Evolutionary conservation across 345 rosid species (phyloP).

Genomic region (Lumnitzera racemosa): DNA sequence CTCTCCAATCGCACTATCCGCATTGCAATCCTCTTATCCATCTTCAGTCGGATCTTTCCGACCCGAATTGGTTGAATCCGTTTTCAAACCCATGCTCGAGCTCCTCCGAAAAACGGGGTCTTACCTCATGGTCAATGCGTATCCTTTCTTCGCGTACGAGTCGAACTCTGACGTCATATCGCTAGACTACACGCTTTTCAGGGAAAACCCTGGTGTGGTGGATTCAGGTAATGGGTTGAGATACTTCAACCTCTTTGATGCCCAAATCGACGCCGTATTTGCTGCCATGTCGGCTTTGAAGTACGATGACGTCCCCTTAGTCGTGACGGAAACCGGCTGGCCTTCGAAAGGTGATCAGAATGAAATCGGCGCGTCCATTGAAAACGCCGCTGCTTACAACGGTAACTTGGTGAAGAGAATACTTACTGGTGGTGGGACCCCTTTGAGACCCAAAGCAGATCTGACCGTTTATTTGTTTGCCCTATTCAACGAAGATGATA

Average conservation of each 20-base stretch:
- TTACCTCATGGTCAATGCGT: conserved; percentile 79
- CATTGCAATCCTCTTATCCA: conserved; percentile 75
- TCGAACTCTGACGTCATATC: conserved; percentile 88
- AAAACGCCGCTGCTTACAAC: conserved; percentile 80
- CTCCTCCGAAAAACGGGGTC: conserved; percentile 93
- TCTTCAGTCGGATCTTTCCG: conserved; percentile 91
- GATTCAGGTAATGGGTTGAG: conserved; percentile 77
- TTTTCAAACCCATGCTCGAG: conserved; percentile 67
- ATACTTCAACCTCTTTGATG: conserved; percentile 84
- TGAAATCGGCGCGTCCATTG: conserved; percentile 62
- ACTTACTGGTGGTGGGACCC: conserved; percentile 84
- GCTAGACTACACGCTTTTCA: conserved; percentile 72
- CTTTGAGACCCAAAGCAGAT: conserved; percentile 66
- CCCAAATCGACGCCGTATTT: conserved; percentile 94
- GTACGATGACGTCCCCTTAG: conserved; percentile 58
- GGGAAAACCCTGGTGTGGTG: conserved; percentile 86
- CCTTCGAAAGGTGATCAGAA: conserved; percentile 80
- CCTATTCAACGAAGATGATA: conserved; percentile 80
- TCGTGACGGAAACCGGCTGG: conserved; percentile 95
- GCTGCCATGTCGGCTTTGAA: conserved; percentile 77
- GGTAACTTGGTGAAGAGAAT: conserved; percentile 80
- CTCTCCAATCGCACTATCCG: conserved; percentile 82
- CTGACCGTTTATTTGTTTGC: conserved; percentile 90
- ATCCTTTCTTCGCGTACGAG: conserved; percentile 93
- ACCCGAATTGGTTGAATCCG: conserved; percentile 58